Evolutionary conservation across 306 rosid genomes (phyloP).

Genomic region (Mucuna pruriens): DNA sequence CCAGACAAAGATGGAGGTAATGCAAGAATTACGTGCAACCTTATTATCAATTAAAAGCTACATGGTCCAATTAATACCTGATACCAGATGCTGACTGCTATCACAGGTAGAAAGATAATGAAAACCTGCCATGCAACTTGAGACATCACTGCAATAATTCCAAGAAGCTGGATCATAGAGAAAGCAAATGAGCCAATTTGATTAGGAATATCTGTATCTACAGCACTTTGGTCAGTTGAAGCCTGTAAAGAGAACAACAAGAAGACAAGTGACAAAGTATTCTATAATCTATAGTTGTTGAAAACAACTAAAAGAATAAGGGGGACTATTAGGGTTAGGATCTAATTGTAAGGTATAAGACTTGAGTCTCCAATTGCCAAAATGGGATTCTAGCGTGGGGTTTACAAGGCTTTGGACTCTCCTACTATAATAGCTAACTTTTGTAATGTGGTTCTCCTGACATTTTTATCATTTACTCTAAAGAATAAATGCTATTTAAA

Average conservation of each 20-base stretch:
- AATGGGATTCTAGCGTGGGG: too few relatives aligned
- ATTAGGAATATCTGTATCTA: conserved; percentile 14
- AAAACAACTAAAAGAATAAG: background rate
- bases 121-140: conserved; percentile 46
- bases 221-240: conserved; percentile 40
- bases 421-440: too few relatives aligned
- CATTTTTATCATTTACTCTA: too few relatives aligned
- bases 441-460: too few relatives aligned
- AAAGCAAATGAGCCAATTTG: background rate
- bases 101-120: conserved; percentile 40
- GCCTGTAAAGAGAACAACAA: conserved; percentile 15
- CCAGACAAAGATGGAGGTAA: background rate
- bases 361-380: too few relatives aligned
- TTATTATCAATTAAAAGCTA: background rate
- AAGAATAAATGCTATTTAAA: background rate
- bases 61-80: conserved; percentile 32
- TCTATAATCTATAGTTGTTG: background rate
- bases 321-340: background rate
- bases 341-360: too few relatives aligned
- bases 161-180: conserved; percentile 23
- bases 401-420: too few relatives aligned
- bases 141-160: background rate
- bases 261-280: background rate
- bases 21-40: background rate
- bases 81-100: conserved; percentile 37